Evolutionary conservation across 768 basidiomycete species (phyloP), one percentile per base, ranked within the genome.

Genomic region (Macrolepiota albuminosa): DNA sequence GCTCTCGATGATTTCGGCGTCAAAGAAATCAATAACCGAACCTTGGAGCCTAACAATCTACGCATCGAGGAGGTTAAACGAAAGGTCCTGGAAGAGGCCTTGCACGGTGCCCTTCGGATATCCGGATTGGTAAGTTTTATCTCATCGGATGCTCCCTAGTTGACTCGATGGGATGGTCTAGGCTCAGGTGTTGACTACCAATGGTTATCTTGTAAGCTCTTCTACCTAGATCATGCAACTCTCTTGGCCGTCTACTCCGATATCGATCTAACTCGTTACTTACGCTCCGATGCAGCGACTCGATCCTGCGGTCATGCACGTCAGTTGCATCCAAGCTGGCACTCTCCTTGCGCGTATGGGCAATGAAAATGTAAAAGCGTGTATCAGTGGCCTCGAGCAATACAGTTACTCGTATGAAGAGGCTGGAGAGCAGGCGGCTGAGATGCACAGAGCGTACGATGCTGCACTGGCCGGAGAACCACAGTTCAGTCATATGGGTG

Each of bases 401-500:
- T 95, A 95, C 69, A 89, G 89, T 67, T 83, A 86, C 66, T 88
- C 91, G 21, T 93, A 93, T 65, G 93, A 93, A 69, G 91, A 93
- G 64, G 87, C 91, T 34, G 89, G 84, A 43, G 90, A 91, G 33
- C 84, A 87, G 66, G 89, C 91, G 3, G 77, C 77, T 40, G 83
- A 88, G 68, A 87, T 95, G 81, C 66, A 84, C 73, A 77, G 80
- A 64, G 59, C 77, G 61, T 77, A 78, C 76, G 71, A 71, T 39
- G 70, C 73, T n/a, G 78, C 75, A 37, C 72, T 75, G 7, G 70
- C 66, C 37, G 79, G 79, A 24, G 77, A 79, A 49, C 68, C 71
- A 26, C 78, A 82, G 62, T 75, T 81, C 57, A 76, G 73, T 62
- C 78, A 82, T 70, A 82, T 82, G 81, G 73, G 75, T 9, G 70